phyloP scores from a whole-genome alignment of 768 basidiomycete genomes.

The Pholiota molesta region DNA sequence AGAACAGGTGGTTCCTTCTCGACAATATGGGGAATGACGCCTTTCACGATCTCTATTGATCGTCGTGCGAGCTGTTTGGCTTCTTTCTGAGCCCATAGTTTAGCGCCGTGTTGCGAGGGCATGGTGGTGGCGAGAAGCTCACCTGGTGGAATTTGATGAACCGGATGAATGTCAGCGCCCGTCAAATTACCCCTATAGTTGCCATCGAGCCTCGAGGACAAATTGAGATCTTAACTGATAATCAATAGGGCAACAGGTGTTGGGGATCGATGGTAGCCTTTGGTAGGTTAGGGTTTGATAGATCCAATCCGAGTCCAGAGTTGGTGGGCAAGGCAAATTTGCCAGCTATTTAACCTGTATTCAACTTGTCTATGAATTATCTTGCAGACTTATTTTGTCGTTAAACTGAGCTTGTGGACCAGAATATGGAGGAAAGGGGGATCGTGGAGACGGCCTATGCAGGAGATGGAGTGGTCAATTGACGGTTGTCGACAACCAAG shows the following conservation, averaged over 20 bases:
- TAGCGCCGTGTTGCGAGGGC: constrained; percentile 29
- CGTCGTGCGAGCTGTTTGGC: constrained; percentile 28
- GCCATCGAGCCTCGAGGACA: neutral
- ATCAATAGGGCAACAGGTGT: too few species aligned
- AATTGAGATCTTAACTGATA: neutral
- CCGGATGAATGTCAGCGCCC: neutral
- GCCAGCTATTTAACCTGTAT: too few species aligned
- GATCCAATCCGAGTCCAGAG: neutral
- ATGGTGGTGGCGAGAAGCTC: constrained; percentile 13
- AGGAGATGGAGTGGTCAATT: too few species aligned
- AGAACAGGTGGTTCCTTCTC: constrained; percentile 3
- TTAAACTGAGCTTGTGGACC: too few species aligned
- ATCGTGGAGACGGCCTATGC: too few species aligned
- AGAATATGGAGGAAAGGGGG: too few species aligned
- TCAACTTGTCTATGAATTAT: too few species aligned
- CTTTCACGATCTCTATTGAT: constrained; percentile 30
- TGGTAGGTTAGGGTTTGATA: neutral
- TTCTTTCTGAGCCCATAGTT: constrained; percentile 28
- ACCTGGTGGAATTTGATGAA: neutral
- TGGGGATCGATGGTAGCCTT: neutral
- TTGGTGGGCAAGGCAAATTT: neutral
- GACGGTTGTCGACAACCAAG: too few species aligned
- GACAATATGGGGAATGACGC: constrained; percentile 14
- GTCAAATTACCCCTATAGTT: neutral
- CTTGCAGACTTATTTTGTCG: too few species aligned